Base-by-base conservation (phyloP, 2,329 filamentous ascomycete species). In the Venturia asperata region DNA sequence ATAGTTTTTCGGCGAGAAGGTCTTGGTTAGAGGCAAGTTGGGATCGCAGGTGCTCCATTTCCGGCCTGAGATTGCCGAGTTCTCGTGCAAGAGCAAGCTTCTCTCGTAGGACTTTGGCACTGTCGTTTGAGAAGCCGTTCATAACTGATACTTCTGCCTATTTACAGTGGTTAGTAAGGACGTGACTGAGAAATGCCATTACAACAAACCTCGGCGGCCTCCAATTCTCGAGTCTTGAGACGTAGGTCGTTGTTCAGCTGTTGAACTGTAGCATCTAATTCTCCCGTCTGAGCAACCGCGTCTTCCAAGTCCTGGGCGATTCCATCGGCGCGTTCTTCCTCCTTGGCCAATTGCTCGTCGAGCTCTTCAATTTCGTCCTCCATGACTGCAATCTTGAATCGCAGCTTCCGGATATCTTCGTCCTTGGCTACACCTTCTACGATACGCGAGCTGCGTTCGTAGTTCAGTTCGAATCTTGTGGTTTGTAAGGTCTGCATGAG, bases 1-100 rank as follows among this genome's bases (percentile, higher is more conserved):
- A 83, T 58, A 93, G 80, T 74, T 95, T 96, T 72, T 96, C 91
- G 1, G 88, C 81, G 19, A 95, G 79, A 13, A 90, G 78, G 1
- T 83, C 82, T 71, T 92, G 87, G 64, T 92, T 85, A 17, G 81
- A 79, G 41, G 78, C 75, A 24, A 79, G 80, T 72, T 88, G 85
- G 7, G 81, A 78, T 68, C 81, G 82, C 17, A 88, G 76, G 70
- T 86, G 83, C 68, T 87, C 85, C 42, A 88, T 71, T 72, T 89
- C 86, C 2, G 83, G 82, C 69, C 83, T 84, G 65, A 88, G 70
- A 7, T 76, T 78, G 34, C 82, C 80, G 24, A 89, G 72, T 70
- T 88, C 85, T 65, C 84, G 82, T 39, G 82, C 78, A 45, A 89
- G 77, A 13, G 83, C 81, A 49, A 86, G 75, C 70, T 88, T 89